Conservation (phyloP, 306 rosid species). For the Trichosanthes cucumerina region DNA sequence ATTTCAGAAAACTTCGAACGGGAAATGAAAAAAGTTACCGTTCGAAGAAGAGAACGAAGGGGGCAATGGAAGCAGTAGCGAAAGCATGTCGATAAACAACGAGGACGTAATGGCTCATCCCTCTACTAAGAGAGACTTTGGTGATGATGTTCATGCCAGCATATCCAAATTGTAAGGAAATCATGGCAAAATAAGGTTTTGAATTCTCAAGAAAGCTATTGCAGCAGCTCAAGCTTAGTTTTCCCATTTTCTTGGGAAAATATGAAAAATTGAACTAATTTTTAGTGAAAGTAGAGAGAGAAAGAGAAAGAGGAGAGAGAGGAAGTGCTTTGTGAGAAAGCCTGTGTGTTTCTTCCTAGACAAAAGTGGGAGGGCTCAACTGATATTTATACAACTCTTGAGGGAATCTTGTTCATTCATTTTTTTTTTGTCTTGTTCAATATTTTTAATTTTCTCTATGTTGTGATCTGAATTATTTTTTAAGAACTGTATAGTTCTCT, state of each 20-base stretch:
- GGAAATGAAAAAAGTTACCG: constrained; percentile 23
- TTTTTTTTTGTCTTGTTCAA: background rate
- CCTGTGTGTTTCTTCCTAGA: background rate
- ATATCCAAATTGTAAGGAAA: constrained; percentile 66
- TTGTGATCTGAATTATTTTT: background rate
- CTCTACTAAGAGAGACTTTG: constrained; percentile 66
- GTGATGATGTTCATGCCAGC: constrained; percentile 81
- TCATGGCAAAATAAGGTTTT: constrained; percentile 81
- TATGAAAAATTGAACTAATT: background rate
- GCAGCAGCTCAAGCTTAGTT: constrained; percentile 25
- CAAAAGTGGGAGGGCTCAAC: background rate
- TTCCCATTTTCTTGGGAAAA: constrained; percentile 20
- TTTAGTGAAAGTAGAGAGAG: constrained; percentile 10
- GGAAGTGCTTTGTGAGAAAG: background rate
- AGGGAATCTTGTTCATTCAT: background rate
- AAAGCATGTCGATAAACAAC: constrained; percentile 87
- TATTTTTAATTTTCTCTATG: background rate
- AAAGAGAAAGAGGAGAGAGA: background rate
- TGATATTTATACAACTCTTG: background rate
- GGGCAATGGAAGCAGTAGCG: constrained; percentile 61
- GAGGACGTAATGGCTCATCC: constrained; percentile 93
- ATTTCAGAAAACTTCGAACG: background rate
- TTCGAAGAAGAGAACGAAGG: constrained; percentile 68
- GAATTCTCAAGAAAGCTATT: constrained; percentile 39
- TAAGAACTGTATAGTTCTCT: background rate